Percentiles rank a stretch among this genome's conserved stretches.
Evolutionary conservation across 106 monocot species (phyloP).

Genomic region (Posidonia australis): DNA sequence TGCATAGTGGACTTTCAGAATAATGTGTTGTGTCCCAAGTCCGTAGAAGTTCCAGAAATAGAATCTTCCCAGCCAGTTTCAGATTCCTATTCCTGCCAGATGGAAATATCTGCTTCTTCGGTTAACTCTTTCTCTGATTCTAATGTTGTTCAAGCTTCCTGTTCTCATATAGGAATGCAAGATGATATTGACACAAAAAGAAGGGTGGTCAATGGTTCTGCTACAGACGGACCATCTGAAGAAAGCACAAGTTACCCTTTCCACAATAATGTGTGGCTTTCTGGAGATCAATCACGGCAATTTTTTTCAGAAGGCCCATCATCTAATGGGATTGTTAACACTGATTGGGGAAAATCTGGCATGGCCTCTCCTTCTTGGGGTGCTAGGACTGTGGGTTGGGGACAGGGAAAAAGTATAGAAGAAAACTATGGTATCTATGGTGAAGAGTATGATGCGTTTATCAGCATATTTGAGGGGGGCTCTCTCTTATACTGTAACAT

Average conservation of each 20-base stretch:
- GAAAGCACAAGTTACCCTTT: slow-evolving; percentile 42
- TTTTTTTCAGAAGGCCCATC: slow-evolving; percentile 15
- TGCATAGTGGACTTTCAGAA: slow-evolving; percentile 29
- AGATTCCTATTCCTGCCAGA: slow-evolving; percentile 29
- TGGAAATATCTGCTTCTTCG: slow-evolving; percentile 11
- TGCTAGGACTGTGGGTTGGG: slow-evolving; percentile 52
- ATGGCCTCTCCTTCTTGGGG: slow-evolving; percentile 53
- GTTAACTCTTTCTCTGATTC: slow-evolving; percentile 17
- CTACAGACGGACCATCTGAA: slow-evolving; percentile 61
- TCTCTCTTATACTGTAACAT: slow-evolving; percentile 94
- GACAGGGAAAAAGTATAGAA: slow-evolving; percentile 43
- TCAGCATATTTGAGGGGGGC: slow-evolving; percentile 84
- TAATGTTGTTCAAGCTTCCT: slow-evolving; percentile 19
- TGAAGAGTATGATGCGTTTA: slow-evolving; percentile 76
- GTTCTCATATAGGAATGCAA: slow-evolving; percentile 27
- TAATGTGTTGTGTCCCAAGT: slow-evolving; percentile 28
- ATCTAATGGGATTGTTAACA: slow-evolving; percentile 14
- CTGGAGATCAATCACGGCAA: slow-evolving; percentile 33
- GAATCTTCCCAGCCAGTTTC: slow-evolving; percentile 11
- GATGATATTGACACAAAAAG: slow-evolving; percentile 30
- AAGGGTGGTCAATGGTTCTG: slow-evolving; percentile 23
- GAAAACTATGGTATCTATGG: slow-evolving; percentile 27
- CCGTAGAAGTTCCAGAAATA: slow-evolving; percentile 7
- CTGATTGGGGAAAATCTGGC: slow-evolving; percentile 46
- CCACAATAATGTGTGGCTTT: slow-evolving; percentile 43